Base-by-base conservation (phyloP, 352 stramenopile genomes). In the Nannochloropsis limnetica region DNA sequence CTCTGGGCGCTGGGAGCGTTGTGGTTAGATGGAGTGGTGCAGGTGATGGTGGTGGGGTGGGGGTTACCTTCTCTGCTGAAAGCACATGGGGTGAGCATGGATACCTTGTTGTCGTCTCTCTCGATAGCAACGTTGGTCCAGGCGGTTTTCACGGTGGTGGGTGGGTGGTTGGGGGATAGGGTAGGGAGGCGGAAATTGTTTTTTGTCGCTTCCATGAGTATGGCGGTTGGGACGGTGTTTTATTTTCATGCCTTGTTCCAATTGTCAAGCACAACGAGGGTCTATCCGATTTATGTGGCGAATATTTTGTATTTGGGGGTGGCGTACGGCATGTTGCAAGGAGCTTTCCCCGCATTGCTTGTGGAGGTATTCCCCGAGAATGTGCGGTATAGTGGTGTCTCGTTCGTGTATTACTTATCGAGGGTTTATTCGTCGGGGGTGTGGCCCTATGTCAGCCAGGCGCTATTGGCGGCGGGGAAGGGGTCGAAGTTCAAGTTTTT, bases 11-110 rank as follows among this genome's bases (percentile, higher is more conserved):
- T 74, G 3, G 61, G 61, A 1, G 61, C 61, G 11, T 20, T 74
- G 14, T 74, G 61, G 61, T 25, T 74, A 20, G 61, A 74, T 29
- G 61, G 61, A 25, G 61, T 74, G 61, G 25, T 29, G 11, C 61
- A 74, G 25, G 61, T 74, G n/a, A 74, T 74, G 61, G 61, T 74
- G 61, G 61, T 74, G n/a, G 61, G 61, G n/a, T 74, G 61, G 61
- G 61, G 61, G 1, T 29, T 74, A 29, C 61, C 61, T 1, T 2
- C 61, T 29, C 61, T 74, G 4, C 25, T 74, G 2, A 22, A 8
- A 74, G 61, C 6, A 31, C 61, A 22, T 29, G 61, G 61, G 3
- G 11, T 74, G 9, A 23, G 9, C 6, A 74, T 74, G n/a, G 61
- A 74, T 25, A 22, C 61, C 61, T 29, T 74, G n/a, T 20, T 74